Evolutionary conservation across 768 basidiomycete genomes (phyloP), one percentile per base, ranked within the genome.

Genomic region (Dioszegia aurantiaca): DNA sequence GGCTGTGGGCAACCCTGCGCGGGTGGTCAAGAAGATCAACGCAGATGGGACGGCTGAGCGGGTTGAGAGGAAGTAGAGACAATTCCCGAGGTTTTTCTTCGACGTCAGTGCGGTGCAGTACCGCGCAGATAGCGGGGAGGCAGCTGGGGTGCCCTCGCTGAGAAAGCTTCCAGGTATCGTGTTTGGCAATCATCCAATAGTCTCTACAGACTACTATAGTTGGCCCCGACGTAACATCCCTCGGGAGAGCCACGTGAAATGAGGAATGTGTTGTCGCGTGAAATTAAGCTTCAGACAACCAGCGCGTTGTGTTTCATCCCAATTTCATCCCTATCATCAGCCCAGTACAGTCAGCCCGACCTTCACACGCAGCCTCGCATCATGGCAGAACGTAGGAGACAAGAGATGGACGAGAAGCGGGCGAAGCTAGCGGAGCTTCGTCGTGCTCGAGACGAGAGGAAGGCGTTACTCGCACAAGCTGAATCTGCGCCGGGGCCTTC

Each of bases 341-440:
- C 23, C 40, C 17, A 33, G 33, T 33, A 33, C 14, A 33, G 6
- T n/a, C n/a, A n/a, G n/a, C n/a, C n/a, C n/a, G n/a, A n/a, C n/a
- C n/a, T n/a, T n/a, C n/a, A n/a, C n/a, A n/a, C n/a, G n/a, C n/a
- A n/a, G n/a, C n/a, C n/a, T n/a, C n/a, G n/a, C 27, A 57, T 5
- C 11, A 72, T 72, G 70, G 59, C 70, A 28, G 76, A 76, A 48
- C 43, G 75, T 49, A 82, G 90, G 47, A 79, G 89, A 71, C 85
- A 86, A 70, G 92, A 95, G 78, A 88, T 97, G 59, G 90, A 91
- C 76, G 88, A 86, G 24, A 98, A 97, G 79, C 81, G 86, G 61
- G 84, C 85, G 11, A 92, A 90, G 77, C 85, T 97, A 31, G 89
- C 85, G 48, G 89, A 90, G 62, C 81, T 95, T 36, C 82, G 88